These are phyloP conservation scores for Talaromyces sp. DNA, from an alignment of 2,329 filamentous ascomycete species.

Conservation along the genomic window DNA sequence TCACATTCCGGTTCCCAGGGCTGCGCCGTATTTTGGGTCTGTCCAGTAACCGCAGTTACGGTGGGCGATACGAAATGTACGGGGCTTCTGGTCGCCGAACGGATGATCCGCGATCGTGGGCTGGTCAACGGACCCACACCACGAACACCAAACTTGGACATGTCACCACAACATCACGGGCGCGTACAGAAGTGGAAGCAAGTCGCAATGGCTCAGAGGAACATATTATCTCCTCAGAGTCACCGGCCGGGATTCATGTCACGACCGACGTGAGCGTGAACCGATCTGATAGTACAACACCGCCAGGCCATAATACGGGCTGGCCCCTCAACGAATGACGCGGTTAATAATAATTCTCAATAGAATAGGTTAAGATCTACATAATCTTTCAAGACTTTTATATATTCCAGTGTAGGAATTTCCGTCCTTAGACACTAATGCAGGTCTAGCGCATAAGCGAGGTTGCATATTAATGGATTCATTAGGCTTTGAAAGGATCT, in stretches of 20 bases:
- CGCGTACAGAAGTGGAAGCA: constrained; percentile 10
- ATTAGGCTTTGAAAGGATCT: not conserved
- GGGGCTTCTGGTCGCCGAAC: constrained; percentile 12
- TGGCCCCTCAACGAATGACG: not conserved
- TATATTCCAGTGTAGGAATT: not conserved
- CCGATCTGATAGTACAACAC: not conserved
- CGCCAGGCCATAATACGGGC: not conserved
- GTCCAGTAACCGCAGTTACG: constrained; percentile 1
- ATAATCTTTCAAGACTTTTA: not conserved
- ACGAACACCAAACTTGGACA: not conserved
- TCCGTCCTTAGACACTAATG: not conserved
- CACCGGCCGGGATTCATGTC: not conserved
- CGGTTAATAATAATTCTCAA: not conserved
- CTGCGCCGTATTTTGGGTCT: constrained; percentile 16
- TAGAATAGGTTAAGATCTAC: not conserved
- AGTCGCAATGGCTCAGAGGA: constrained; percentile 14
- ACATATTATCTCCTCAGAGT: constrained; percentile 3
- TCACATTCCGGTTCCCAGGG: constrained; percentile 16
- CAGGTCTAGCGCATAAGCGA: not conserved
- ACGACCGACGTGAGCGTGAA: constrained; percentile 2
- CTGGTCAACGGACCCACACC: not conserved
- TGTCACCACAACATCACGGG: constrained; percentile 3
- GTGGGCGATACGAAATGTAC: constrained; percentile 17
- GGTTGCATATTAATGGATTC: not conserved
- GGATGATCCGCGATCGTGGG: constrained; percentile 13